Percentiles rank a stretch among this genome's conserved stretches.
phyloP scores from a whole-genome alignment of 1,139 yeast genomes.

The Yamadazyma triangularis region DNA sequence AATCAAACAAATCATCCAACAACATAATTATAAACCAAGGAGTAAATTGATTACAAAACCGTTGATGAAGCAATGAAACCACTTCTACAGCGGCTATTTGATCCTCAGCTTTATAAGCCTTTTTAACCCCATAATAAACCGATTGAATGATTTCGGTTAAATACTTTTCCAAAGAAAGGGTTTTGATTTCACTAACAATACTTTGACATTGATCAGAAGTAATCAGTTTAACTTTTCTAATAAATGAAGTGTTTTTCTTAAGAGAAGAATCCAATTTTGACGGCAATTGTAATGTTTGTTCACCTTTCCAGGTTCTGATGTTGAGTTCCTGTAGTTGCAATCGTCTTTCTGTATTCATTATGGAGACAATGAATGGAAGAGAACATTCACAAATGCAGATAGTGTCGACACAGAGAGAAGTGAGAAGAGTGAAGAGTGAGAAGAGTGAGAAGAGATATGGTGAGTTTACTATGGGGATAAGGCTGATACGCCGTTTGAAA shows the following conservation, averaged over 20 bases:
- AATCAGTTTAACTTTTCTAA: slow-evolving; percentile 61
- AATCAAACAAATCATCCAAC: slow-evolving; percentile 25
- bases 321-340: slow-evolving; percentile 38
- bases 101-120: slow-evolving; percentile 55
- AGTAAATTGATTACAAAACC: slow-evolving; percentile 57
- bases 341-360: too few relatives aligned
- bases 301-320: slow-evolving; percentile 52
- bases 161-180: slow-evolving; percentile 70
- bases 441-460: too few relatives aligned
- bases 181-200: slow-evolving; percentile 56
- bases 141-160: slow-evolving; percentile 66
- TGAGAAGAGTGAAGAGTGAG: too few relatives aligned
- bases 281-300: slow-evolving; percentile 19
- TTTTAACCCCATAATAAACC: slow-evolving; percentile 57
- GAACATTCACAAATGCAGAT: too few relatives aligned
- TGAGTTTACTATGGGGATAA: too few relatives aligned
- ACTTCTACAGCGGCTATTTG: slow-evolving; percentile 62
- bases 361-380: too few relatives aligned
- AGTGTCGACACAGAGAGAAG: too few relatives aligned
- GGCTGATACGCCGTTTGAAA: too few relatives aligned
- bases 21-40: slow-evolving; percentile 46
- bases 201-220: slow-evolving; percentile 32
- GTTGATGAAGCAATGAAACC: slow-evolving; percentile 70
- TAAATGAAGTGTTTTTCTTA: slow-evolving; percentile 80
- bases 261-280: slow-evolving; percentile 65